Conservation (phyloP, 768 basidiomycete genomes). For the Tulasnella sp. region DNA sequence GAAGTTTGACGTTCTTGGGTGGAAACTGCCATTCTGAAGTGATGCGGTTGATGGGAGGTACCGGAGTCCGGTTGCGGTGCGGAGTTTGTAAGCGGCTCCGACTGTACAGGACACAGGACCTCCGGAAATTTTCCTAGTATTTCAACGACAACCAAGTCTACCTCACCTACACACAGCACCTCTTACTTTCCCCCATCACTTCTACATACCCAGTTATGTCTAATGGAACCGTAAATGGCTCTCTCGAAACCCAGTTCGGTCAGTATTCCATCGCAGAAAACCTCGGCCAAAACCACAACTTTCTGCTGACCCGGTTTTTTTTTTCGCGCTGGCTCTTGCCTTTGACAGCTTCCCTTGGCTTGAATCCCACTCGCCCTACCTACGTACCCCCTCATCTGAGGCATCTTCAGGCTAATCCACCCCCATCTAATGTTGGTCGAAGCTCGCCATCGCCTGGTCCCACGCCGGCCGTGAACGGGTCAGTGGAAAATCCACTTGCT, state of each 20-base stretch:
- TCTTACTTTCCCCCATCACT: not conserved
- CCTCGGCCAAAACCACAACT: not conserved
- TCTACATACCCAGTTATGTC: conserved; percentile 14
- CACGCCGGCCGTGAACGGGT: conserved; percentile 4
- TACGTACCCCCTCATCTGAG: conserved; percentile 87
- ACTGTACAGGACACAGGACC: no score
- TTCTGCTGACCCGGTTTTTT: not conserved
- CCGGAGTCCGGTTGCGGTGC: no score
- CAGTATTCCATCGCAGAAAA: not conserved
- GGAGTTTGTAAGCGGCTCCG: no score
- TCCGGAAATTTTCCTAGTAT: no score
- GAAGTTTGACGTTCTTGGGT: no score
- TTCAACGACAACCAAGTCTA: no score
- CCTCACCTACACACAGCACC: not conserved
- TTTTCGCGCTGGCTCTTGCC: not conserved
- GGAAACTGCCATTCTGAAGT: no score
- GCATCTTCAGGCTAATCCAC: conserved; percentile 35
- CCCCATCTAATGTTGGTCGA: conserved; percentile 1
- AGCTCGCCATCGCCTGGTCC: conserved; percentile 54
- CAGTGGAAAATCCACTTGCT: not conserved
- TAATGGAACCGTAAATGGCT: conserved; percentile 13
- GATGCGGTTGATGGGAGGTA: no score
- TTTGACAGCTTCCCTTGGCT: conserved; percentile 8
- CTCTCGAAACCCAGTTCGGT: conserved; percentile 11
- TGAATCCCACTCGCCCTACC: conserved; percentile 42